Conservation (phyloP, 1,284 basidiomycete genomes). For the Cryptococcus hybrid region DNA sequence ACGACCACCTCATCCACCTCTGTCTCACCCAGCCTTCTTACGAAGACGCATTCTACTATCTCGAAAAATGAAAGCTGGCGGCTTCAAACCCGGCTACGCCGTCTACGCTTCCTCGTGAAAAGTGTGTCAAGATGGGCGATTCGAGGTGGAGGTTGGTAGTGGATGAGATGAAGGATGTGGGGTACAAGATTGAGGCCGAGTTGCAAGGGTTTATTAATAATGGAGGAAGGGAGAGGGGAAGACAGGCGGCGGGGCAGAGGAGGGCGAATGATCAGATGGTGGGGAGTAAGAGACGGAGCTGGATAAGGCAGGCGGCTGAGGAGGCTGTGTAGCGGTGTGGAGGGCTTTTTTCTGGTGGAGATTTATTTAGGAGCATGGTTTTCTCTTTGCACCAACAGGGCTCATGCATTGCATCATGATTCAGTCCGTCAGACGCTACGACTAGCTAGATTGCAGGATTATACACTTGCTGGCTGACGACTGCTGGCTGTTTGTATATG, state of each 20-base stretch:
- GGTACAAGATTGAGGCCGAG: conserved; percentile 16
- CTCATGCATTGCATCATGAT: too few relatives aligned
- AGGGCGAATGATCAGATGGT: background rate
- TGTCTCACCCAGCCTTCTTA: conserved; percentile 68
- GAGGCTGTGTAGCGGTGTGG: background rate
- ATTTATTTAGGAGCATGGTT: too few relatives aligned
- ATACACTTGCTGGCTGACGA: too few relatives aligned
- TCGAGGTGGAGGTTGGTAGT: conserved; percentile 63
- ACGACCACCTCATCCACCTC: conserved; percentile 64
- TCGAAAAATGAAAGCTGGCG: conserved; percentile 76
- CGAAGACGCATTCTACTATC: conserved; percentile 82
- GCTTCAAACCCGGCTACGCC: conserved; percentile 56
- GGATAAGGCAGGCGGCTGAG: background rate
- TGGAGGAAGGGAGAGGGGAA: conserved; percentile 6
- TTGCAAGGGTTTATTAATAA: conserved; percentile 16
- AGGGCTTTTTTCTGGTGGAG: too few relatives aligned
- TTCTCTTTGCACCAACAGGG: too few relatives aligned
- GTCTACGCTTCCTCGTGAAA: conserved; percentile 67
- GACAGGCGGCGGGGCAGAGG: background rate
- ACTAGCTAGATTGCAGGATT: too few relatives aligned
- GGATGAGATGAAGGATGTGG: conserved; percentile 62
- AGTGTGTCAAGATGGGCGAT: conserved; percentile 61
- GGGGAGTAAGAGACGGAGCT: background rate
- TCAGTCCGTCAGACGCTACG: too few relatives aligned
- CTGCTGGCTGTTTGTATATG: too few relatives aligned